These are phyloP conservation scores for Phytophthora fragariaefolia DNA, from an alignment of 352 stramenopile species.

Conservation along the genomic window DNA sequence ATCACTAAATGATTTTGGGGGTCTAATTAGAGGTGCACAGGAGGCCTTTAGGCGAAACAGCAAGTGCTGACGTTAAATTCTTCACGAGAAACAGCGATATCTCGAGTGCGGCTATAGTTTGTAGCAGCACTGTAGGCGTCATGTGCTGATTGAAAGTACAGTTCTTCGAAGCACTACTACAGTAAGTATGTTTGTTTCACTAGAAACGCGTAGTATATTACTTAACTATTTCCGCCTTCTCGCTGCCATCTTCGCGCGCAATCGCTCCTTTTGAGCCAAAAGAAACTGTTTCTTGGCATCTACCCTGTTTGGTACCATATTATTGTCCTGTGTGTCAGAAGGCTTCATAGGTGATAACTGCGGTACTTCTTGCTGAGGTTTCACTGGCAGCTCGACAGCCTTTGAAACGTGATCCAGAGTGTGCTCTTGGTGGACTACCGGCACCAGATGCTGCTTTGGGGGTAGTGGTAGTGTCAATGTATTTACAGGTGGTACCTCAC, in stretches of 20 bases:
- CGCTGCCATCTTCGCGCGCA: slow-evolving; percentile 69
- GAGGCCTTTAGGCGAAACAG: too few species aligned
- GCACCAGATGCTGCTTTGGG: neutral
- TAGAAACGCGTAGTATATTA: neutral
- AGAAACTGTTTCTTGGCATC: slow-evolving; percentile 65
- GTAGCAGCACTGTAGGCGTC: too few species aligned
- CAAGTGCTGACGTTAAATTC: too few species aligned
- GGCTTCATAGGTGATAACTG: neutral
- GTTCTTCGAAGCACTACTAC: too few species aligned
- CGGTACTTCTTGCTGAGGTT: neutral
- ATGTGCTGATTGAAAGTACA: too few species aligned
- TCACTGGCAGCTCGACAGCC: neutral
- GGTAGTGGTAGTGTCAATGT: neutral
- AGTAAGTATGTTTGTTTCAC: too few species aligned
- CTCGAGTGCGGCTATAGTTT: too few species aligned
- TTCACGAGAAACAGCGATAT: too few species aligned
- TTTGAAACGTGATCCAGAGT: neutral
- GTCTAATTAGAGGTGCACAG: too few species aligned
- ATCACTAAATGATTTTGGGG: too few species aligned
- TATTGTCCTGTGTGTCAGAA: neutral
- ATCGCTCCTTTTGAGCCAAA: slow-evolving; percentile 68
- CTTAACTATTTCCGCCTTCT: slow-evolving; percentile 24
- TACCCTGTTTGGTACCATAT: slow-evolving; percentile 13
- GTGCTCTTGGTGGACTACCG: neutral
- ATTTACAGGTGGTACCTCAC: neutral